Base-by-base conservation (phyloP, 2,329 filamentous ascomycete species). In the Rhynchosporium agropyri region DNA sequence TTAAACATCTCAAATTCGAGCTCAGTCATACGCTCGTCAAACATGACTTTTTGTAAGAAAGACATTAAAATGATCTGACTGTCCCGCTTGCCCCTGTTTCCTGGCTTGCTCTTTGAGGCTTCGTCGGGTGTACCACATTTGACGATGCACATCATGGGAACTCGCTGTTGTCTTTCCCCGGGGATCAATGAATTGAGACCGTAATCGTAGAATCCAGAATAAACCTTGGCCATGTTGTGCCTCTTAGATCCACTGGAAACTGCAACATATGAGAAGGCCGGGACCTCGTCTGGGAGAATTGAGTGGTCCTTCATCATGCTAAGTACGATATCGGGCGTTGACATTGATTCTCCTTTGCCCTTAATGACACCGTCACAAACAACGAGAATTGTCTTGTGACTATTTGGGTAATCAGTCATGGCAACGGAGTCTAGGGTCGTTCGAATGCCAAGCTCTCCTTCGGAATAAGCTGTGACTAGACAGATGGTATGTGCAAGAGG, bases 1-100 rank as follows among this genome's bases (percentile, higher is more conserved):
- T 98, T 99, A 82, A 99, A 99, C 91, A 99, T 98, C 75, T 99
- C 95, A 74, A 92, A 99, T 77, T 99, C 95, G 58, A 99, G 88
- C 77, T 99, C 94, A 20, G 96, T 99, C 95, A 99, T 99, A 66
- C 95, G 90, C 79, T 99, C 96, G 76, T 99, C 95, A 73, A 99
- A 99, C 95, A 99, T 99, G 74, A 99, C 95, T 80, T 99, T 99
- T 76, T 99, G 95, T 70, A 99, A 80, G 83, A 99, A 99, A 4
- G 93, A 97, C 95, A 99, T 99, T 69, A 99, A 84, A 71, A 99
- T 95, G 74, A 99, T 97, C 77, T 99, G 95, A 80, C 92, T 97
- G 83, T 99, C 95, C 75, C 95, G 91, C 83, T 99, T 99, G 78
- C 95, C 96, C 78, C 95, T 87, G 79, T 99, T 99, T 71, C 95